Evolutionary conservation across 192 early-diverging fungal genomes (phyloP).

Genomic region (Backusella luteola): DNA sequence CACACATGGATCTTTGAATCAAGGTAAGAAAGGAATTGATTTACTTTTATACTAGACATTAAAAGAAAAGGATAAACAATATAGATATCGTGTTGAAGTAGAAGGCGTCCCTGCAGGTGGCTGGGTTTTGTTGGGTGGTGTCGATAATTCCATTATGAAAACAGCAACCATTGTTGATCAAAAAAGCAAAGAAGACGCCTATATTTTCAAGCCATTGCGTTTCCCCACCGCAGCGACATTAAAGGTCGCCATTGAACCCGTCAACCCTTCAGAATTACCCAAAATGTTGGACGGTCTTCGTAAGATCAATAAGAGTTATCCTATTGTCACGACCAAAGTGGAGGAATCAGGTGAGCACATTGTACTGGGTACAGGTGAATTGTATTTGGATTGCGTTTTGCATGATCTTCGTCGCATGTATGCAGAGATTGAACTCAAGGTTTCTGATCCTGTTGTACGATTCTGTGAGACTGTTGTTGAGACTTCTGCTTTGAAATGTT

Average conservation of each 20-base stretch:
- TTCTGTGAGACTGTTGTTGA: slow-evolving; percentile 97
- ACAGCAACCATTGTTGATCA: slow-evolving; percentile 89
- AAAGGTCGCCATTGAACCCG: slow-evolving; percentile 96
- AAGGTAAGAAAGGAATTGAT: slow-evolving; percentile 42
- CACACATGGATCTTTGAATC: slow-evolving; percentile 81
- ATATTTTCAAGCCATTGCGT: slow-evolving; percentile 83
- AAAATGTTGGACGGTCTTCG: slow-evolving; percentile 97
- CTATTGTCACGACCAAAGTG: slow-evolving; percentile 80
- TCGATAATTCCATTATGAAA: slow-evolving; percentile 90
- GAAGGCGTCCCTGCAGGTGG: slow-evolving; percentile 77
- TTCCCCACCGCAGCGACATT: slow-evolving; percentile 82
- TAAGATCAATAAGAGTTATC: slow-evolving; percentile 95
- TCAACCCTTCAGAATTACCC: slow-evolving; percentile 96
- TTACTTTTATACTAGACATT: not conserved
- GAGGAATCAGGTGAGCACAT: slow-evolving; percentile 99
- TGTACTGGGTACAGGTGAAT: slow-evolving; percentile 90
- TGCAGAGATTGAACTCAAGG: slow-evolving; percentile 96
- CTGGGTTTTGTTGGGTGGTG: slow-evolving; percentile 91
- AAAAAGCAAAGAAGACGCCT: slow-evolving; percentile 64
- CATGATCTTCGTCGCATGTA: slow-evolving; percentile 94
- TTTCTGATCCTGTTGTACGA: slow-evolving; percentile 94
- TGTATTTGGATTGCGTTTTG: slow-evolving; percentile 95
- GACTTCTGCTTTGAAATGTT: slow-evolving; percentile 91
- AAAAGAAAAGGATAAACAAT: too few species aligned
- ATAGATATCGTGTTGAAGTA: slow-evolving; percentile 80